These are phyloP conservation scores for Rhytidhysteron rufulum DNA, from an alignment of 2,329 filamentous ascomycete genomes.

Conservation along the genomic window DNA sequence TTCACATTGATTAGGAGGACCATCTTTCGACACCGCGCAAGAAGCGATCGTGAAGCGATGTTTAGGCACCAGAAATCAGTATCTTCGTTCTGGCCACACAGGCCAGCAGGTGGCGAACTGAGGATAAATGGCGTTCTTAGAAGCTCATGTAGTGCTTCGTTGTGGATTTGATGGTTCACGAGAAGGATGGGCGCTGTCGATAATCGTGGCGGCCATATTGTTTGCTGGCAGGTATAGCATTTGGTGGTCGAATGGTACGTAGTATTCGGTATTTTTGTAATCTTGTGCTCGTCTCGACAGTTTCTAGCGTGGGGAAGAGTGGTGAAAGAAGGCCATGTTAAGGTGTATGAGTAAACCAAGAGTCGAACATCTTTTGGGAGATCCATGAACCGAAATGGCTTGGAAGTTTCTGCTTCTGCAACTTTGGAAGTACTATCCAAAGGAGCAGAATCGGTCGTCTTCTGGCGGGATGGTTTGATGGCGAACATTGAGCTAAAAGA, in stretches of 20 bases:
- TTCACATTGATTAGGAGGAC: not conserved
- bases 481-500: too few relatives aligned
- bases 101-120: not conserved
- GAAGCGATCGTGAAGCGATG: conserved; percentile 1
- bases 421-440: not conserved
- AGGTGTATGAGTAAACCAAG: conserved; percentile 4
- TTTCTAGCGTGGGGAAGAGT: not conserved
- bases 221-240: not conserved
- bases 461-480: not conserved
- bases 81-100: not conserved
- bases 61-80: not conserved
- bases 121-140: conserved; percentile 2
- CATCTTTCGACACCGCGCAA: not conserved
- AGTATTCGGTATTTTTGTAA: not conserved
- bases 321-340: conserved; percentile 3
- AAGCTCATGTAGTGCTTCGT: conserved; percentile 3
- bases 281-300: not conserved
- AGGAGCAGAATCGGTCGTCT: not conserved
- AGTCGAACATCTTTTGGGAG: conserved; percentile 6
- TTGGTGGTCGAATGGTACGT: not conserved
- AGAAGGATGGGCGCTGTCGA: conserved; percentile 1
- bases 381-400: conserved; percentile 4
- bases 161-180: conserved; percentile 3
- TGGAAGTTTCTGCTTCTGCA: not conserved
- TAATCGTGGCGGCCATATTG: not conserved